Evolutionary conservation across 2,329 filamentous ascomycete genomes (phyloP), one percentile per base, ranked within the genome.

Genomic region (Alternaria novae-zelandiae): DNA sequence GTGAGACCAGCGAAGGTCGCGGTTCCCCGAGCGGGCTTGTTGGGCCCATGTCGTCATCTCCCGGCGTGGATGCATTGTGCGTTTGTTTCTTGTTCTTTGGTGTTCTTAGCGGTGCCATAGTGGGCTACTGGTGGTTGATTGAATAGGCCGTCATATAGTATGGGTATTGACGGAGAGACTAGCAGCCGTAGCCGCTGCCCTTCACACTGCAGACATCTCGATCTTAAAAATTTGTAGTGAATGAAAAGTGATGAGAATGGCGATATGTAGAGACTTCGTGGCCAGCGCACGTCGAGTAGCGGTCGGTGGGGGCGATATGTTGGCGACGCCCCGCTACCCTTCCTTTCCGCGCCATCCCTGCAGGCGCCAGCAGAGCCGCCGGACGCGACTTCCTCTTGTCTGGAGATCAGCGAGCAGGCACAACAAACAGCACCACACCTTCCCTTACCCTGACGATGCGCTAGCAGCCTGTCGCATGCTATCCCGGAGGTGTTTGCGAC

Each of bases 121-220:
- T 79, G 77, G 73, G 73, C 75, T 75, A 77, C 74, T 74, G 69
- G 73, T 74, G 62, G 69, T 74, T 74, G 71, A 57, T 70, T 73
- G 68, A 66, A 72, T 67, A 71, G 70, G 72, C 70, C 78, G 74
- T 76, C 73, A 71, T 70, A 68, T 64, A 66, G 65, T 30, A 12
- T 50, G 44, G 26, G 59, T 59, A 62, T 71, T 72, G 75, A 77
- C 74, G 73, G 70, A 70, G 67, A 79, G 79, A 81, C 74, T 65
- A 74, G 80, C 82, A 83, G 82, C 82, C 82, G 81, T 79, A 82
- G 82, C 82, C 78, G 81, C 80, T 77, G 76, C 77, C 78, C 77
- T 78, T 80, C 73, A 82, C 77, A 80, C 78, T 76, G 78, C 76
- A 78, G 72, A 74, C 78, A 80, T 79, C 55, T 64, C 69, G 64